Conservation (phyloP, 2,329 filamentous ascomycete genomes). For the Exophiala mesophila region DNA sequence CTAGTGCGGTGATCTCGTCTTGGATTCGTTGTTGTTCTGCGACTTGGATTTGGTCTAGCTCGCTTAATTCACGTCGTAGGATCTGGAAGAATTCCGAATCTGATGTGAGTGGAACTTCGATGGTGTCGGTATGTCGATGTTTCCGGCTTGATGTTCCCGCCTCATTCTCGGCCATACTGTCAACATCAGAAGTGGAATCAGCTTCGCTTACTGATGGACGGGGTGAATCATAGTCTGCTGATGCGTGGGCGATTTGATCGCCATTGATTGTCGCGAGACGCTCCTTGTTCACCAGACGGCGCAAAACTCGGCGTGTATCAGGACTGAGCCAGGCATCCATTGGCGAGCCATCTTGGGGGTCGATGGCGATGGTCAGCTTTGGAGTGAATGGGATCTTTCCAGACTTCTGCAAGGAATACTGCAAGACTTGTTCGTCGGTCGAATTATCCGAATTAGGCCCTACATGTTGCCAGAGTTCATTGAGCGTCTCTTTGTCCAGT, state of each 20-base stretch:
- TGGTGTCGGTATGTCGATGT: conserved; percentile 34
- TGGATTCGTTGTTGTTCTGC: conserved; percentile 62
- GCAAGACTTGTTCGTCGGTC: conserved; percentile 33
- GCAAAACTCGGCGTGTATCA: conserved; percentile 59
- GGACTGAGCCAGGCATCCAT: conserved; percentile 65
- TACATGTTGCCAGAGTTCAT: conserved; percentile 55
- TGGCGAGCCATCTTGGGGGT: conserved; percentile 61
- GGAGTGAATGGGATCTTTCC: conserved; percentile 51
- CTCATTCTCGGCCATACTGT: background rate
- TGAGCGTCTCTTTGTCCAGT: conserved; percentile 65
- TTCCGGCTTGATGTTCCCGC: conserved; percentile 3
- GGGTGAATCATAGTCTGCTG: too few species aligned
- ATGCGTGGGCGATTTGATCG: background rate
- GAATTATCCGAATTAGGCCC: conserved; percentile 33
- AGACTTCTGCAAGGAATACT: conserved; percentile 52
- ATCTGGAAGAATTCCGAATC: conserved; percentile 76
- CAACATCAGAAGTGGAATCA: background rate
- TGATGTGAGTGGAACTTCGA: conserved; percentile 73
- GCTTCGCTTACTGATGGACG: background rate
- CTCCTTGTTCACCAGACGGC: conserved; percentile 50
- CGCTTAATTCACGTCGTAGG: conserved; percentile 65
- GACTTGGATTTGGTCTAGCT: conserved; percentile 63
- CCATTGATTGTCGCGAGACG: background rate
- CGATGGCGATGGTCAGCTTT: conserved; percentile 65
- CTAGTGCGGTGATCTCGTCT: conserved; percentile 59